Conservation (phyloP, 1,284 basidiomycete species). For the Sutorius eximius region DNA sequence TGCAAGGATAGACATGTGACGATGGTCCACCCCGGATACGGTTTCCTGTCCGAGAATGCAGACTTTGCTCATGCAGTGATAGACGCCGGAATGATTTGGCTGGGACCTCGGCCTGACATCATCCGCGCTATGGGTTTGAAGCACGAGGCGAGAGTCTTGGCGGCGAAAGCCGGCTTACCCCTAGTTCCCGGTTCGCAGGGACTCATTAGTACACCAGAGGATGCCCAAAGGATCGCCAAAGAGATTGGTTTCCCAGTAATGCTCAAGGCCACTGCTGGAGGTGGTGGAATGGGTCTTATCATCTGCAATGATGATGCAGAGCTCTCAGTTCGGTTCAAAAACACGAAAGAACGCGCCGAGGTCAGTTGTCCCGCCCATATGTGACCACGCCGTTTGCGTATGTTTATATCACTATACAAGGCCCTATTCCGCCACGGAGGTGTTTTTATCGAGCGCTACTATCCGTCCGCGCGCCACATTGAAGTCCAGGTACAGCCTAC, state of each 20-base stretch:
- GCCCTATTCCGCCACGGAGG: constrained; percentile 53
- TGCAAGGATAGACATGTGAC: constrained; percentile 48
- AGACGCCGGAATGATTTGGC: constrained; percentile 53
- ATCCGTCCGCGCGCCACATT: constrained; percentile 57
- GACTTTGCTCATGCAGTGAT: constrained; percentile 53
- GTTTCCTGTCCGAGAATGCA: constrained; percentile 68
- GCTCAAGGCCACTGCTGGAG: constrained; percentile 70
- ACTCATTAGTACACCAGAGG: constrained; percentile 43
- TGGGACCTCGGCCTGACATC: constrained; percentile 56
- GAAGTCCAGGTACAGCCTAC: constrained; percentile 58
- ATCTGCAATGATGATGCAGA: constrained; percentile 51
- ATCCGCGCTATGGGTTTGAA: constrained; percentile 64
- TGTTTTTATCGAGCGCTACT: constrained; percentile 65
- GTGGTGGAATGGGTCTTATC: constrained; percentile 71
- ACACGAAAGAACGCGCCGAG: constrained; percentile 46
- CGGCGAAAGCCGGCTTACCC: constrained; percentile 48
- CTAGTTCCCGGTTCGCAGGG: constrained; percentile 60
- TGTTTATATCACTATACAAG: constrained; percentile 29
- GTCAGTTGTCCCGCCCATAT: constrained; percentile 29
- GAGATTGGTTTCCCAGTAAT: constrained; percentile 62
- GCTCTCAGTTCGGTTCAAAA: constrained; percentile 39
- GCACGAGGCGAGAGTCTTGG: constrained; percentile 56
- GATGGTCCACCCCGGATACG: constrained; percentile 66
- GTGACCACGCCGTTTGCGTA: not conserved
- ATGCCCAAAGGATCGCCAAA: constrained; percentile 44